phyloP scores from a whole-genome alignment of 768 basidiomycete genomes.

The Glaciozyma martinii region DNA sequence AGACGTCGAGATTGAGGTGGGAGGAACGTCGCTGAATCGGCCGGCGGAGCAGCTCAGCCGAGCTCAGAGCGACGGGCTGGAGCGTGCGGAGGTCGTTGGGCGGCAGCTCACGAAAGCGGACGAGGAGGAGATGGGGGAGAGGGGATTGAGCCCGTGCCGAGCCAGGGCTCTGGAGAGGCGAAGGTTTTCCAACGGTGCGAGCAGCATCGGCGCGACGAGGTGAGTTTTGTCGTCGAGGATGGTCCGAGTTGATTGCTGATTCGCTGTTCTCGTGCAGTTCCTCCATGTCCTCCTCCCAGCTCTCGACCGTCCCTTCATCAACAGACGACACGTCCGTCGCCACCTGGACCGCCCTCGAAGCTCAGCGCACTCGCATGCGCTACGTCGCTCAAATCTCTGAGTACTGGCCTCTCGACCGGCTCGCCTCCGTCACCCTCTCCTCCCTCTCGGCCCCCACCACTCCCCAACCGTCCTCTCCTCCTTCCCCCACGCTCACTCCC shows the following conservation, averaged over 20 bases:
- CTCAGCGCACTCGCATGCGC: constrained; percentile 56
- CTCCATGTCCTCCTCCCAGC: background rate
- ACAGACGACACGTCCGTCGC: background rate
- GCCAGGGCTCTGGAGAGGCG: background rate
- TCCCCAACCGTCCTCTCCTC: constrained; percentile 88
- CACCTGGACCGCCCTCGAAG: constrained; percentile 15
- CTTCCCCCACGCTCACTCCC: constrained; percentile 65
- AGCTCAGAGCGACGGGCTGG: constrained; percentile 28
- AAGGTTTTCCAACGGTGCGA: background rate
- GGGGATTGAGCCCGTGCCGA: background rate
- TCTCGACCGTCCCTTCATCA: background rate
- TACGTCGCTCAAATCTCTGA: constrained; percentile 93
- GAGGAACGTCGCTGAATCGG: constrained; percentile 38
- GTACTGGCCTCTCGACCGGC: constrained; percentile 77
- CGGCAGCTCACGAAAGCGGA: background rate
- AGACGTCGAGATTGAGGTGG: constrained; percentile 40
- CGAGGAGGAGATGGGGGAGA: background rate
- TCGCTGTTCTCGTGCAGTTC: background rate
- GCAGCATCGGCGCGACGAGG: background rate
- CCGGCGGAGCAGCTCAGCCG: constrained; percentile 41
- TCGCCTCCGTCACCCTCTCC: constrained; percentile 53
- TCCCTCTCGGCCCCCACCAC: constrained; percentile 55
- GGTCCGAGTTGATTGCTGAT: background rate
- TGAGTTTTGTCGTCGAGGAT: background rate
- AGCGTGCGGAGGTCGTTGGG: constrained; percentile 4